Evolutionary conservation across 306 rosid species (phyloP).

Genomic region (Senna siamea): DNA sequence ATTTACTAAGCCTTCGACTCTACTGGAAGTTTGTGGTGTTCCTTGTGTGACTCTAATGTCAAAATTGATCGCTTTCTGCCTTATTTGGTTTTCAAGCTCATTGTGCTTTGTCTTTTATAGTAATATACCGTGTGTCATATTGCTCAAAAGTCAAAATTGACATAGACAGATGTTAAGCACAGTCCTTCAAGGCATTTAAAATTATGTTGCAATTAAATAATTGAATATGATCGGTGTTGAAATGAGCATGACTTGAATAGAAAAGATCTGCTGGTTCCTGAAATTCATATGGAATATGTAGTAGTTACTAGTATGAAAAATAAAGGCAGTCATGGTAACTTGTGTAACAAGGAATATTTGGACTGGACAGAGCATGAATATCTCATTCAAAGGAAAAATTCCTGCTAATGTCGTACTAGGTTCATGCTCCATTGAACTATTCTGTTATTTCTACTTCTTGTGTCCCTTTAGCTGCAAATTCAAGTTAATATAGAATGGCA

Average conservation of each 20-base stretch:
- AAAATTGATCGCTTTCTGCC: neutral
- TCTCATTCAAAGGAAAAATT: neutral
- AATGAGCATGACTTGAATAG: slow-evolving; percentile 21
- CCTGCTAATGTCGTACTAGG: neutral
- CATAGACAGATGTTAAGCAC: slow-evolving; percentile 12
- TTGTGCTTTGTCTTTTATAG: slow-evolving; percentile 3
- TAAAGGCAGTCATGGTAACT: slow-evolving; percentile 10
- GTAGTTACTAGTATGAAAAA: slow-evolving; percentile 7
- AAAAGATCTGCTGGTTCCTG: neutral
- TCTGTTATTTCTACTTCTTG: neutral
- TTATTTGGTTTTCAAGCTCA: slow-evolving; percentile 1
- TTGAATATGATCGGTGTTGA: slow-evolving; percentile 16
- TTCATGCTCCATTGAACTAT: neutral
- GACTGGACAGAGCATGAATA: slow-evolving; percentile 1
- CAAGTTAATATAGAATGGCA: slow-evolving; percentile 5
- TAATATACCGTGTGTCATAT: neutral
- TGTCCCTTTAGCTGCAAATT: slow-evolving; percentile 14
- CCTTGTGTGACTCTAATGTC: slow-evolving; percentile 12
- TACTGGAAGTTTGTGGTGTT: neutral
- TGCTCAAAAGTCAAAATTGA: neutral
- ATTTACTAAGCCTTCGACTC: neutral
- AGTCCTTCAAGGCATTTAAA: neutral
- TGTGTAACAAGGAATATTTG: slow-evolving; percentile 4
- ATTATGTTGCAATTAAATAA: neutral
- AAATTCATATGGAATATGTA: neutral